Conservation (phyloP, 208 protist genomes). For the Trypanosoma brucei region DNA sequence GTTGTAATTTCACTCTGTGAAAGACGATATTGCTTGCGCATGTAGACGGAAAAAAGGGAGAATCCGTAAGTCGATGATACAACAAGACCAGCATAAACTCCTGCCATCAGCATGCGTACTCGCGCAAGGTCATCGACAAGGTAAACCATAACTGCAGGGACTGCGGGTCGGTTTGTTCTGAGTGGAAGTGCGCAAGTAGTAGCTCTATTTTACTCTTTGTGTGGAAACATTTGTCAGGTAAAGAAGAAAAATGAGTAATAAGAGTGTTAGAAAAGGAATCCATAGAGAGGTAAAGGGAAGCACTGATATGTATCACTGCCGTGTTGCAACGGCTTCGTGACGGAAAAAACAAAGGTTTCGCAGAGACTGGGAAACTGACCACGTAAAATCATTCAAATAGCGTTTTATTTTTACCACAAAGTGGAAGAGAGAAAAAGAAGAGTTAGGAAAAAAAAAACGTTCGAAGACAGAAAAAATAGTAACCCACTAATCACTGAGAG, state of each 20-base stretch:
- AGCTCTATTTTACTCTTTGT: not conserved
- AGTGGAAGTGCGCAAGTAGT: not conserved
- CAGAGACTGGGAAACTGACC: not conserved
- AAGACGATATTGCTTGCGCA: constrained; percentile 11
- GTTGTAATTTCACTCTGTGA: constrained; percentile 12
- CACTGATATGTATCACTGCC: too few species aligned
- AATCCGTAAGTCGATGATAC: constrained; percentile 11
- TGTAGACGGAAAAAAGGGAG: not conserved
- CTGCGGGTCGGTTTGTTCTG: constrained; percentile 1
- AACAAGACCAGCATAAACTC: constrained; percentile 1
- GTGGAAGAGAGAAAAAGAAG: not conserved
- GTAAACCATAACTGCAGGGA: constrained; percentile 25
- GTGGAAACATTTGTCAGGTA: not conserved
- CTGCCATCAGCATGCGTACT: not conserved
- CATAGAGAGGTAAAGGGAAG: too few species aligned
- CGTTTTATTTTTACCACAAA: not conserved
- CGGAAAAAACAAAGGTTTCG: not conserved
- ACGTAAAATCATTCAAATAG: not conserved
- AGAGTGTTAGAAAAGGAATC: too few species aligned
- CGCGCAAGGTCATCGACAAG: constrained; percentile 15
- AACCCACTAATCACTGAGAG: too few species aligned
- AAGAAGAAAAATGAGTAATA: too few species aligned
- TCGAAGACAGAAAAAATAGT: too few species aligned
- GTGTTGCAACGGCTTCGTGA: too few species aligned
- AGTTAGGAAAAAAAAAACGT: too few species aligned